These are phyloP conservation scores for Pulveroboletus sp. DNA, from an alignment of 768 basidiomycete genomes.

Conservation along the genomic window DNA sequence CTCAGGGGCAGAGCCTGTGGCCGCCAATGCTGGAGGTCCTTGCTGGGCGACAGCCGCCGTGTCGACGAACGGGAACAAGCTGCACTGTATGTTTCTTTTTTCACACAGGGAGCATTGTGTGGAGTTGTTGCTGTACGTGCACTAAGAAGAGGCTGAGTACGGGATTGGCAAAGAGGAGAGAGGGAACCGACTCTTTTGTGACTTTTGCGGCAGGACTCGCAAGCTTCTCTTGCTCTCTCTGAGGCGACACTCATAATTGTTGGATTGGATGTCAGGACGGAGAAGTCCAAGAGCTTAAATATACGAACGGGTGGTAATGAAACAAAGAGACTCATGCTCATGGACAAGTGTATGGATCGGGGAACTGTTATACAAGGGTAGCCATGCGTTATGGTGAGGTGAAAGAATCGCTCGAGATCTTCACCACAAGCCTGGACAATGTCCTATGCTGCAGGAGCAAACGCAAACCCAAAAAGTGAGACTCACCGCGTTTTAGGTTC, in stretches of 20 bases:
- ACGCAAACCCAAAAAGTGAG: neutral
- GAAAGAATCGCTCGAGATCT: constrained; percentile 16
- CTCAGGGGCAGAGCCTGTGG: neutral
- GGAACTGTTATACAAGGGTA: constrained; percentile 8
- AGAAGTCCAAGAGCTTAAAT: constrained; percentile 16
- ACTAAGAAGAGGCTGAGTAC: constrained; percentile 11
- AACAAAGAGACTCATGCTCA: constrained; percentile 9
- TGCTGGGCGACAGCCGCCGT: constrained; percentile 3
- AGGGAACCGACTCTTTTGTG: constrained; percentile 21
- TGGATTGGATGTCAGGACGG: neutral
- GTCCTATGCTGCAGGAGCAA: neutral
- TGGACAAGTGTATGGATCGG: constrained; percentile 5
- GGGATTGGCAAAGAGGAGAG: neutral
- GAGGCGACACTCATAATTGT: constrained; percentile 15
- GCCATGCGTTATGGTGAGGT: neutral
- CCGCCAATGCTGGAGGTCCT: neutral
- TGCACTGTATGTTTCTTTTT: constrained; percentile 8
- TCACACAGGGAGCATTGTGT: constrained; percentile 16
- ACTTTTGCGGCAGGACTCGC: constrained; percentile 20
- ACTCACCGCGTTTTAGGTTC: constrained; percentile 1
- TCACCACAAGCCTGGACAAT: constrained; percentile 4
- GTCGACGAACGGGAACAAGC: constrained; percentile 11
- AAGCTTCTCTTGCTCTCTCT: constrained; percentile 27
- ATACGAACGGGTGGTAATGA: constrained; percentile 7
- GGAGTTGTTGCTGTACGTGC: constrained; percentile 14